phyloP scores from a whole-genome alignment of 2,329 filamentous ascomycete species.

The Aspergillus sp. region DNA sequence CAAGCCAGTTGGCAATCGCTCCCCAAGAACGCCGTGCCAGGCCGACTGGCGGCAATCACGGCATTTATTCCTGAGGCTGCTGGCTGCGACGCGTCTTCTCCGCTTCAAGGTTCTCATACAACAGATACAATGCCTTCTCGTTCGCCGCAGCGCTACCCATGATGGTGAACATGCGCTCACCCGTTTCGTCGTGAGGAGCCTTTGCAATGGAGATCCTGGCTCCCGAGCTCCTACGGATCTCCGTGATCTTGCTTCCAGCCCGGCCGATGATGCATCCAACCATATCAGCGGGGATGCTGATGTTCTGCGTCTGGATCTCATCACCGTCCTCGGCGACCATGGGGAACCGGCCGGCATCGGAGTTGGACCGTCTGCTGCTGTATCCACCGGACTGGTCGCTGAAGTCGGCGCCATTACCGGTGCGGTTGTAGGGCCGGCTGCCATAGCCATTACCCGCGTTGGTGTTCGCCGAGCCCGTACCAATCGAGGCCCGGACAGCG shows the following conservation, averaged over 20 bases:
- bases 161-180: slow-evolving; percentile 99
- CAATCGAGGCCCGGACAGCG: slow-evolving; percentile 76
- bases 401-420: slow-evolving; percentile 96
- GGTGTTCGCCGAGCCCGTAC: slow-evolving; percentile 49
- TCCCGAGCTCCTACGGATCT: slow-evolving; percentile 94
- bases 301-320: slow-evolving; percentile 98
- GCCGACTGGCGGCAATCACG: not conserved
- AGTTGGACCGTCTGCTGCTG: slow-evolving; percentile 71
- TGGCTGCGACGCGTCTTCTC: slow-evolving; percentile 98
- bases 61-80: slow-evolving; percentile 56
- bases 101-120: slow-evolving; percentile 98
- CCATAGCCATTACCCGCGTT: slow-evolving; percentile 51
- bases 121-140: slow-evolving; percentile 89
- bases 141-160: slow-evolving; percentile 93
- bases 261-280: slow-evolving; percentile 98
- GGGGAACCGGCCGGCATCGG: slow-evolving; percentile 76
- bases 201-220: slow-evolving; percentile 98
- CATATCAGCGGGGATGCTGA: slow-evolving; percentile 99
- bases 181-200: slow-evolving; percentile 92
- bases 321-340: slow-evolving; percentile 95
- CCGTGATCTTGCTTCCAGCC: slow-evolving; percentile 93
- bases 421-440: slow-evolving; percentile 78
- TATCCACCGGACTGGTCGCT: slow-evolving; percentile 74
- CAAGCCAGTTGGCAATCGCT: slow-evolving; percentile 1
- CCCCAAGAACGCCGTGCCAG: not conserved